phyloP scores from a whole-genome alignment of 1,139 yeast species.

The Blastobotrys arbuscula region DNA sequence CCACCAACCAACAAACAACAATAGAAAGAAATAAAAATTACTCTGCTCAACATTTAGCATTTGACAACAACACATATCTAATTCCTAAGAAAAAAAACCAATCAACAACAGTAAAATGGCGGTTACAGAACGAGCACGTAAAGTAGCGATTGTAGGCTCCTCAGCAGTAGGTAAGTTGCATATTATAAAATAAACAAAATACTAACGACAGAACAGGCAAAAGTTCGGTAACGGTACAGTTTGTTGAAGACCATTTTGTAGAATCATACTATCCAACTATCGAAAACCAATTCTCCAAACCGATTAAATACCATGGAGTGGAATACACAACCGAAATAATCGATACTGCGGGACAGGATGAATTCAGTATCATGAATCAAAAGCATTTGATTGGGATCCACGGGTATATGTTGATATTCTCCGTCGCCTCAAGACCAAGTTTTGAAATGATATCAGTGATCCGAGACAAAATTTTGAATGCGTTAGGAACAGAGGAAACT shows the following conservation, averaged over 20 bases:
- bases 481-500: conserved; percentile 63
- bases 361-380: conserved; percentile 77
- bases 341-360: conserved; percentile 93
- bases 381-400: conserved; percentile 79
- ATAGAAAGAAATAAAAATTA: background rate
- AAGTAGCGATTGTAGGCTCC: conserved; percentile 84
- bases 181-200: no score
- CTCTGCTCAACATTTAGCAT: no score
- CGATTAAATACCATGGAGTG: conserved; percentile 62
- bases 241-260: conserved; percentile 82
- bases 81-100: no score
- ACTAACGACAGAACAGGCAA: conserved; percentile 39
- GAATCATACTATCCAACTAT: conserved; percentile 91
- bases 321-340: conserved; percentile 80
- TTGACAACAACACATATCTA: no score
- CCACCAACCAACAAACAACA: background rate
- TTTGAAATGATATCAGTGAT: conserved; percentile 74
- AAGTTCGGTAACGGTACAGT: conserved; percentile 79
- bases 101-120: conserved; percentile 15
- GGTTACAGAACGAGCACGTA: conserved; percentile 49
- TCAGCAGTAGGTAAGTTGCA: conserved; percentile 56
- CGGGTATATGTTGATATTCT: conserved; percentile 78
- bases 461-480: conserved; percentile 77
- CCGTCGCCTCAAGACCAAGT: conserved; percentile 72
- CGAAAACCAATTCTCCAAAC: conserved; percentile 80